Base-by-base conservation (phyloP, 2,329 filamentous ascomycete species). In the Ceratocystis colombiana region DNA sequence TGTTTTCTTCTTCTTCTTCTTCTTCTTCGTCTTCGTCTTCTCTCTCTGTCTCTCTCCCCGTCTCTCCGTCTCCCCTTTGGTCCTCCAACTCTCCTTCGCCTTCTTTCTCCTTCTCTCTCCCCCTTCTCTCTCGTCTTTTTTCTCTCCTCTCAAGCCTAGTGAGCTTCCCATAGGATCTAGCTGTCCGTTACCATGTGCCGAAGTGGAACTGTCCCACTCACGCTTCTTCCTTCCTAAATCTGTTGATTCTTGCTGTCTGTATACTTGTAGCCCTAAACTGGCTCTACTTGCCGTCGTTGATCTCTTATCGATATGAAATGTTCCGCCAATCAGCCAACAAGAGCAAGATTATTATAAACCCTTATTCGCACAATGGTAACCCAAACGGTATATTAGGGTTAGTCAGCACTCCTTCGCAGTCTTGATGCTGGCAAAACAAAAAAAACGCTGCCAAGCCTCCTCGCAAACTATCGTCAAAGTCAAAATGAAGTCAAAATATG, bases 401-500 rank as follows among this genome's bases (percentile, higher is more conserved):
- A 20, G 0, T 1, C 0, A 0, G 4, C 5, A 12, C 2, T 50
- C 48, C 10, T 25, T 22, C 20, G 5, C 46, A 50, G 15, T 50
- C 3, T 20, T 12, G 22, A 20, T 22, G 20, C 2, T 48, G 48
- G 15, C 12, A 8, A 55, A 55, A n/a, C 4, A 33, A 57, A 12
- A 12, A 22, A 4, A 28, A 12, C 22, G 8, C 28, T 25, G 20
- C 7, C 10, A 57, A 5, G 3, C 12, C 28, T 57, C 53, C 3
- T 5, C 25, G 2, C 28, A 33, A 37, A 37, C 17, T 7, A 59
- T 59, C 28, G 7, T 59, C 12, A 59, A 37, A 37, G 55, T 20
- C 28, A 37, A 30, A 12, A 37, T 59, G 55, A 59, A 37, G 55
- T 59, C 55, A 37, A 59, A 59, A 37, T 59, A 59, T 59, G 55